Evolutionary conservation across 2,329 filamentous ascomycete genomes (phyloP), one percentile per base, ranked within the genome.

Genomic region (Kalmusia sp.): DNA sequence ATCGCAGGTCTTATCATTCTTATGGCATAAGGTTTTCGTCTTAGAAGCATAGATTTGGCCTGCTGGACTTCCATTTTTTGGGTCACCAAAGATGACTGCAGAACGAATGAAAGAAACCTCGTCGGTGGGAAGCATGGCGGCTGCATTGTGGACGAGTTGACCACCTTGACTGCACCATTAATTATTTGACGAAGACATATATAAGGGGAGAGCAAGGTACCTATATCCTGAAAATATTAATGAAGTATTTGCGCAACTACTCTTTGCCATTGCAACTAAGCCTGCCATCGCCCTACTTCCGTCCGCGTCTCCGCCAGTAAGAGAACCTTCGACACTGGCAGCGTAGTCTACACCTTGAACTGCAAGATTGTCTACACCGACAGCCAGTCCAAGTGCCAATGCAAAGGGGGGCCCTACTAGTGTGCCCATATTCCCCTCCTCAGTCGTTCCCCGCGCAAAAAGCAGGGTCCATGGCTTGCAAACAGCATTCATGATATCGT

Each of bases 281-380:
- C 31, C 31, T 34, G 77, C 76, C 79, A 84, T 81, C 51, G 69
- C 73, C 33, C 63, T 61, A 46, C 77, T 78, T 5, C 81, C 81
- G 8, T 51, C 64, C 4, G 64, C 59, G 56, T 81, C 79, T 1
- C 81, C 82, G 6, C 79, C 78, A 11, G 69, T 70, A 4, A 81
- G 64, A 57, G 81, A 82, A 0, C 81, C 81, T 3, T 61, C 56
- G 9, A 73, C 51, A 28, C 64, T 58, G n/a, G 82, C 83, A 2
- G 77, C 70, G 61, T 85, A 86, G 27, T 80, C 72, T 17, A 85
- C 79, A 45, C 83, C 83, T 68, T 85, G 83, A 9, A 84, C 76
- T 2, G 78, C 79, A 7, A 84, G 64, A 49, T 78, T 77, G 34
- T 69, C 70, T 5, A 68, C 70, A 15, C 77, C 70, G 56, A 83